phyloP scores from a whole-genome alignment of 306 rosid species.

The Fragaria nilgerrensis region DNA sequence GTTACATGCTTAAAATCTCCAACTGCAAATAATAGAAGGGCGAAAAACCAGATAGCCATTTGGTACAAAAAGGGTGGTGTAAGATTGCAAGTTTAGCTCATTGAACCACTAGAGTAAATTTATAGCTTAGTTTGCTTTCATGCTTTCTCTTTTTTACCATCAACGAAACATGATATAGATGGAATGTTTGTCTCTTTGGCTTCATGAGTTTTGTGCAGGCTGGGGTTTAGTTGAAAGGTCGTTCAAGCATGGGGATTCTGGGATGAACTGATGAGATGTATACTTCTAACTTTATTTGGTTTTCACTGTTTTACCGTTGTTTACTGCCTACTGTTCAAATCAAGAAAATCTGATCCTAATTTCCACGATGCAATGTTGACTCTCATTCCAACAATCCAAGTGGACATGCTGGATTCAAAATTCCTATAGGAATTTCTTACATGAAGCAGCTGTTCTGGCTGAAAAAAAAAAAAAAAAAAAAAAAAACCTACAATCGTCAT shows the following conservation, averaged over 20 bases:
- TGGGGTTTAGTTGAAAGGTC: conserved; percentile 27
- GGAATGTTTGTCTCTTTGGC: conserved; percentile 24
- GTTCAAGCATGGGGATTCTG: conserved; percentile 42
- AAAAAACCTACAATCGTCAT: too few relatives aligned
- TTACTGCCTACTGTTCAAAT: too few relatives aligned
- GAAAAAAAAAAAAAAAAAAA: too few relatives aligned
- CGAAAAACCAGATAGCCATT: conserved; percentile 49
- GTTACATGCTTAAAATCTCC: conserved; percentile 33
- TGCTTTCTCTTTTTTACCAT: conserved; percentile 6
- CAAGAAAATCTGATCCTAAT: too few relatives aligned
- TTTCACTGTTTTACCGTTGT: too few relatives aligned
- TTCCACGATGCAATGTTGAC: too few relatives aligned
- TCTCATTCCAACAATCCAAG: too few relatives aligned
- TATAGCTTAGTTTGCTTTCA: conserved; percentile 18
- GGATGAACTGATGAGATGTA: background rate
- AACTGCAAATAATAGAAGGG: conserved; percentile 33
- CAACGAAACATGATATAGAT: background rate
- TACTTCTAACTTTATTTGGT: too few relatives aligned
- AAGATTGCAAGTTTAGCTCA: background rate
- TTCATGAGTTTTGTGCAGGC: conserved; percentile 11
- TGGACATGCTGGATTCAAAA: too few relatives aligned
- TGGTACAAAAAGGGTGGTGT: background rate
- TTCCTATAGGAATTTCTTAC: too few relatives aligned
- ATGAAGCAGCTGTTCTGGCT: too few relatives aligned
- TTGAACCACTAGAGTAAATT: background rate